Evolutionary conservation across 2,329 filamentous ascomycete genomes (phyloP).

Genomic region (Penicillium digitatum): DNA sequence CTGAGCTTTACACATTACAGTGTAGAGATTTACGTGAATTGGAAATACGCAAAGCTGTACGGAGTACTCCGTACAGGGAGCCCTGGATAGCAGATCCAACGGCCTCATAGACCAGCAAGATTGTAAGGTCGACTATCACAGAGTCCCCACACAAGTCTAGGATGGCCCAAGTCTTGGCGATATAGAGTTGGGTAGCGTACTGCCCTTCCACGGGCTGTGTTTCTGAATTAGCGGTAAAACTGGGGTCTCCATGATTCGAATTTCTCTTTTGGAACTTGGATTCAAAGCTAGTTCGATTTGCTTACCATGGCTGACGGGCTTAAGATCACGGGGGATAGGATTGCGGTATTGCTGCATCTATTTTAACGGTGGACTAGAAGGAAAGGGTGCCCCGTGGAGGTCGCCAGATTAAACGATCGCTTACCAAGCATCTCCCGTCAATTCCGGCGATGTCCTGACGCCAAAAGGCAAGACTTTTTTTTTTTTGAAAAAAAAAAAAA

Average conservation of each 20-base stretch:
- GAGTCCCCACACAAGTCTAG: slow-evolving; percentile 8
- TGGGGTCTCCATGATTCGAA: slow-evolving; percentile 3
- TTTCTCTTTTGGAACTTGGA: neutral
- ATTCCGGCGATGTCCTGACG: neutral
- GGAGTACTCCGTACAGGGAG: too few relatives aligned
- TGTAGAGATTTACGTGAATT: too few relatives aligned
- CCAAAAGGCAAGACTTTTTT: neutral
- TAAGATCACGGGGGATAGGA: neutral
- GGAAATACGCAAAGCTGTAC: too few relatives aligned
- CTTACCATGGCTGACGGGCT: neutral
- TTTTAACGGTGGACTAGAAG: neutral
- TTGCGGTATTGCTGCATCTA: too few relatives aligned
- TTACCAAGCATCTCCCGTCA: neutral
- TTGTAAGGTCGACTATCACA: neutral
- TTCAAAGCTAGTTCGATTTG: neutral
- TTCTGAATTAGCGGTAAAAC: slow-evolving; percentile 2
- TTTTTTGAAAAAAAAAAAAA: too few relatives aligned
- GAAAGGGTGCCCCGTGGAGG: neutral
- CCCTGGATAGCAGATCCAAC: too few relatives aligned
- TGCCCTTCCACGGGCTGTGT: slow-evolving; percentile 12
- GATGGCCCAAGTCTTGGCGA: slow-evolving; percentile 13
- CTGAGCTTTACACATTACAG: neutral
- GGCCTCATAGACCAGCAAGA: neutral
- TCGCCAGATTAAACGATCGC: neutral
- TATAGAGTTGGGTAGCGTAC: slow-evolving; percentile 16